Base-by-base conservation (phyloP, 1,284 basidiomycete species). In the Apiotrichum laibachii region DNA sequence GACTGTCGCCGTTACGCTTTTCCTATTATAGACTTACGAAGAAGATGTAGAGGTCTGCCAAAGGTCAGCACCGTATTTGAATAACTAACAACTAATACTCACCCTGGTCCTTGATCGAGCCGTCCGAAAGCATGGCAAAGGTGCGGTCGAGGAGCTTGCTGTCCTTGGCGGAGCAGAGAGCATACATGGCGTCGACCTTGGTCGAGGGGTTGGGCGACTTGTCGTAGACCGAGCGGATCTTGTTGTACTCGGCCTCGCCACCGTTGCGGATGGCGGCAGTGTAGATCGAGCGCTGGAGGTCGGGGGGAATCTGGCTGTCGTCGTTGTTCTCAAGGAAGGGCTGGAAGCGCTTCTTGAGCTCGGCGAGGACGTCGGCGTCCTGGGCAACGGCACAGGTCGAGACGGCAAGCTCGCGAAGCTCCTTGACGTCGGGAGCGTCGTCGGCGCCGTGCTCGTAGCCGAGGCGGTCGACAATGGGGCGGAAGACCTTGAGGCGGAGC, bases 371-470 rank as follows among this genome's bases (percentile, higher is more conserved):
- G 85, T 77, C 79, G 58, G 82, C 72, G 64, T 92, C 88, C 31
- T 82, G 82, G 11, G 85, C 85, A 16, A 69, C 71, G n/a, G 87
- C 86, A 22, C 87, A 85, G 34, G 85, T 82, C 15, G 79, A 80
- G 62, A 97, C 86, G 1, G 88, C 90, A 19, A 85, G 81, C 10
- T 90, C 88, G 45, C 95, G 85, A 55, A 97, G 80, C 70, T 89
- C 85, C 47, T 86, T 84, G 46, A 82, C 82, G 65, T 91, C 91
- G 31, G 85, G 81, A 19, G 85, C 81, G 63, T 99, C 95, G 39
- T 80, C 78, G 16, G 82, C 80, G 5, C 80, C 76, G 73, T 88
- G 89, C 52, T 90, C 87, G 71, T 88, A 95, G 16, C 92, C 91
- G 51, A 96, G 82, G 67, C 82, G 83, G 54, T 89, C 80, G 35